Base-by-base conservation (phyloP, 352 stramenopile species). In the Globisporangium irregulare region DNA sequence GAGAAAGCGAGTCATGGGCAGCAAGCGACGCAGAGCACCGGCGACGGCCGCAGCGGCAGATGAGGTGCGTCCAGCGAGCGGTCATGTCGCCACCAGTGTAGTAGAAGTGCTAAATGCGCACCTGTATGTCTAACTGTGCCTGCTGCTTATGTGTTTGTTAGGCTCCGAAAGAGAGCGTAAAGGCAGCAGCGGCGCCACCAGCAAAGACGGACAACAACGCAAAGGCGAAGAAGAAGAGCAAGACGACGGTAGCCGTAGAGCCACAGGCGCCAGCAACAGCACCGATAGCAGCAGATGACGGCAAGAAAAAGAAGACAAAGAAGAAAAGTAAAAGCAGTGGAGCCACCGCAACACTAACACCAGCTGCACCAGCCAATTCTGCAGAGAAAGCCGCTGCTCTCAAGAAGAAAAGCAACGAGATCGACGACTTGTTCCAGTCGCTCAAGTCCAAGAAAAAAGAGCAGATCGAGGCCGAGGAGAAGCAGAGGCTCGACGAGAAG, bases 401-500 rank as follows among this genome's bases (percentile, higher is more conserved):
- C 50, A 59, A 67, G 29, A 73, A 73, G 15, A 66, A 48, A 27
- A 81, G 64, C 15, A 70, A 64, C 5, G 83, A 92, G 18, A 92
- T 95, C 34, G 88, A 95, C 74, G 85, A 93, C 48, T 69, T 95
- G 54, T 95, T 95, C 60, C 70, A 79, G 53, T 82, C 76, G 1
- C 64, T 95, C 9, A 93, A 94, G 72, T 80, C 76, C 8, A 84
- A 88, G 61, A 94, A 95, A 71, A 76, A 91, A 67, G 74, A 88
- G 67, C 86, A 88, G 25, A 78, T 59, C n/a, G 70, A 81, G 25
- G 83, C 76, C 1, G 76, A 82, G 14, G 80, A 89, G 67, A 74
- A 87, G 53, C 73, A 92, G 64, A 77, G 84, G 46, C 62, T 73
- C 10, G 83, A 80, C 6, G 80, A 86, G 41, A 72, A 77, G 20